Base-by-base conservation (phyloP, 2,329 filamentous ascomycete species). In the Fusarium lyarnte region DNA sequence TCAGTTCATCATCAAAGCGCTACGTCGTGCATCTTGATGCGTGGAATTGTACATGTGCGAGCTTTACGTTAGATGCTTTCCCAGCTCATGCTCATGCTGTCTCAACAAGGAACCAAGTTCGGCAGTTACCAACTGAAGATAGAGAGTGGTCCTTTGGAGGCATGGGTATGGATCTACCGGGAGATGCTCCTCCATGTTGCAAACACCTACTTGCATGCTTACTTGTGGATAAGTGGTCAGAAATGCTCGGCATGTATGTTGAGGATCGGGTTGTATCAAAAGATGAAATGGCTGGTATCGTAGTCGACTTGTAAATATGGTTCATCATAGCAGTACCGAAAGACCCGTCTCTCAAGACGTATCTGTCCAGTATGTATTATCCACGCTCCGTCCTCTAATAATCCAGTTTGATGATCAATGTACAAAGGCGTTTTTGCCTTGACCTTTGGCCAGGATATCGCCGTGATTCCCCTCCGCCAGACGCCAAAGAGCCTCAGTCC, bases 41-140 rank as follows among this genome's bases (percentile, higher is more conserved):
- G 3, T 98, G 96, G 96, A 94, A 92, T 80, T 99, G 96, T 81
- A 93, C 90, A 2, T 99, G 96, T 83, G 92, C 94, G 7, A 91
- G 90, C 3, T 98, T 98, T 81, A 87, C 92, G 0, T 91, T 97
- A 70, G 86, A 91, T 25, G 88, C 91, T 5, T 95, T 94, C 74
- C 85, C 77, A 27, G 67, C 52, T n/a, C 65, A 68, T 21, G 38
- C 55, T 47, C 65, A 68, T 17, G 39, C 52, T 49, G 70, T 29
- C 19, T 21, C 69, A 31, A 14, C 58, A 21, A n/a, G 42, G 25
- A 52, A 51, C 46, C 58, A 62, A 33, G 35, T 39, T 8, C 58
- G 66, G n/a, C 46, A 29, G 41, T 33, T 23, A 14, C 38, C 57
- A 7, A 38, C 57, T 21, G 9, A 23, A 42, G 35, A 66, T 27